Conservation (phyloP, 2,329 filamentous ascomycete species). For the Chaetomium olivaceum region DNA sequence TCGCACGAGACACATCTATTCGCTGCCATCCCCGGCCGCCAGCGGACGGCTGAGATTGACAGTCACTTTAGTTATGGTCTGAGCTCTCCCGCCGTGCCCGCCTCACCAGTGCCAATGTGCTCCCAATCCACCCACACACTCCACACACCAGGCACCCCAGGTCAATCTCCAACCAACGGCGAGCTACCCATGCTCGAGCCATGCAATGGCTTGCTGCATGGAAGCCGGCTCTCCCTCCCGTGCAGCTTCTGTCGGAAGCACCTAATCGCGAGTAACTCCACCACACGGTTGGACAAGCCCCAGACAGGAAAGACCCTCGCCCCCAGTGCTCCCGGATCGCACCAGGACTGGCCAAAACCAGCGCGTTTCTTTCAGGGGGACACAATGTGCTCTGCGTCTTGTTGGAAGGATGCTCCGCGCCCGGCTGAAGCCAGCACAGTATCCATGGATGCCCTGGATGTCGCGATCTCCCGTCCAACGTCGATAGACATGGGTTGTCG, state of each 20-base stretch:
- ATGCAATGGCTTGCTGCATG: conserved; percentile 29
- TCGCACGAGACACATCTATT: conserved; percentile 19
- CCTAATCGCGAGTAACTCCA: conserved; percentile 22
- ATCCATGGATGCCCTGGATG: conserved; percentile 18
- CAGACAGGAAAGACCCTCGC: conserved; percentile 31
- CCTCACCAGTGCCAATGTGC: conserved; percentile 1
- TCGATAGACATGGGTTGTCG: conserved; percentile 34
- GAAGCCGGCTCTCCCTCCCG: conserved; percentile 26
- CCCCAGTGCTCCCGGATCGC: conserved; percentile 28
- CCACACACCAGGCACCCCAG: not conserved
- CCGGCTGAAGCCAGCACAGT: conserved; percentile 20
- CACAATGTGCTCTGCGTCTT: conserved; percentile 11
- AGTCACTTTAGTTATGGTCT: conserved; percentile 6
- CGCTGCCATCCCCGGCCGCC: conserved; percentile 19
- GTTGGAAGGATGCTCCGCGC: conserved; percentile 26
- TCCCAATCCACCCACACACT: not conserved
- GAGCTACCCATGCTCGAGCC: conserved; percentile 16
- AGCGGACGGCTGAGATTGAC: conserved; percentile 19
- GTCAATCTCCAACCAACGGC: conserved; percentile 9
- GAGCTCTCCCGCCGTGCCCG: conserved; percentile 12
- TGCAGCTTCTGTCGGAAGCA: conserved; percentile 27
- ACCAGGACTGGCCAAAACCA: conserved; percentile 29
- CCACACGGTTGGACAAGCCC: conserved; percentile 28
- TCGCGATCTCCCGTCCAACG: conserved; percentile 30
- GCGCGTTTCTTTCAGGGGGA: not conserved